These are phyloP conservation scores for Hypoxylon sp. DNA, from an alignment of 2,329 filamentous ascomycete genomes.

Conservation along the genomic window DNA sequence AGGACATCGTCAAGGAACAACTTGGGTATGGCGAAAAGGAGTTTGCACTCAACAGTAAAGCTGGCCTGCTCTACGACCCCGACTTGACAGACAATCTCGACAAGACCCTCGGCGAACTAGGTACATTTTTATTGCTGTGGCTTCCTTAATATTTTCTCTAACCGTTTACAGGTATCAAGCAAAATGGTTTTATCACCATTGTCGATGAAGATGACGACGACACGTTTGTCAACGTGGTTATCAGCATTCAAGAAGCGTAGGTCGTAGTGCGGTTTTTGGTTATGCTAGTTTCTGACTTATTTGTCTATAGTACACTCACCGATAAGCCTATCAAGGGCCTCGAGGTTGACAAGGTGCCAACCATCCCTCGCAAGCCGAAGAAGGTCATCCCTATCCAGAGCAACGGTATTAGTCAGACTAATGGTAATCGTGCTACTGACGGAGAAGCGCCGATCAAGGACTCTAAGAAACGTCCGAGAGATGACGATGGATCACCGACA, in stretches of 20 bases:
- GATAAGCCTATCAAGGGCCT: conserved; percentile 70
- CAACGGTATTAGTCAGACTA: conserved; percentile 59
- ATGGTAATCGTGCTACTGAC: conserved; percentile 60
- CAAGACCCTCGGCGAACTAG: conserved; percentile 84
- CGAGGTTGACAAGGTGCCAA: conserved; percentile 59
- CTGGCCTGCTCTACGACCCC: conserved; percentile 86
- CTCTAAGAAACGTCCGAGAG: conserved; percentile 62
- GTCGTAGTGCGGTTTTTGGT: conserved; percentile 51
- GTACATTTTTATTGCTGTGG: conserved; percentile 57
- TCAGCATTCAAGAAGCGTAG: conserved; percentile 76
- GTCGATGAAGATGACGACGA: conserved; percentile 85
- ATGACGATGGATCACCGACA: conserved; percentile 58
- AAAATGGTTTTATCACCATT: conserved; percentile 83
- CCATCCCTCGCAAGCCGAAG: conserved; percentile 70
- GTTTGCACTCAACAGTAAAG: conserved; percentile 81
- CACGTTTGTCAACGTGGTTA: conserved; percentile 83
- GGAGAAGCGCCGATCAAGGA: conserved; percentile 57
- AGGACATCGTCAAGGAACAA: conserved; percentile 77
- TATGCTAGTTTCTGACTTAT: conserved; percentile 43
- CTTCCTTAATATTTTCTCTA: conserved; percentile 42
- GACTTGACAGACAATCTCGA: conserved; percentile 89
- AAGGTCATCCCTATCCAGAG: conserved; percentile 57
- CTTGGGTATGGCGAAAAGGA: conserved; percentile 84
- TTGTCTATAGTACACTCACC: conserved; percentile 58
- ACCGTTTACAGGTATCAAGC: conserved; percentile 70